Conservation (phyloP, 2,329 filamentous ascomycete species). For the Diplodia corticola region DNA sequence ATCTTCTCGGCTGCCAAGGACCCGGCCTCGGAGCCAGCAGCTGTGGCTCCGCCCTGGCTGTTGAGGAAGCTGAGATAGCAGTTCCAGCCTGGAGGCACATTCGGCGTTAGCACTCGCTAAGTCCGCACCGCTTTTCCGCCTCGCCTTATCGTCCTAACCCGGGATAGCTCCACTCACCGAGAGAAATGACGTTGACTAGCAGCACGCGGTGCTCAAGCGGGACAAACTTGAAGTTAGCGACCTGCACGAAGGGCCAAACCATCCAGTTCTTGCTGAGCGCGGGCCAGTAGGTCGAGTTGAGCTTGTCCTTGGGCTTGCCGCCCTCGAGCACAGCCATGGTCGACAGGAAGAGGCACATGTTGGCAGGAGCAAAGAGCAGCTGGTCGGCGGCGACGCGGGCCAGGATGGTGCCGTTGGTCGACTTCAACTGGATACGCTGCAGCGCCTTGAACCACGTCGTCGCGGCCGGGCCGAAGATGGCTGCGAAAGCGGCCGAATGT, state of each 20-base stretch:
- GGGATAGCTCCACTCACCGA: constrained; percentile 53
- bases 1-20: constrained; percentile 19
- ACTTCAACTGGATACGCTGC: constrained; percentile 62
- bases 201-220: constrained; percentile 81
- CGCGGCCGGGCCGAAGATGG: constrained; percentile 82
- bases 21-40: constrained; percentile 16
- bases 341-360: constrained; percentile 77
- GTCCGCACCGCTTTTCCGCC: constrained; percentile 9
- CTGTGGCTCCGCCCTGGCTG: constrained; percentile 30
- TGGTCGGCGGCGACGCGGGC: constrained; percentile 80
- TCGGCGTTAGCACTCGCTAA: constrained; percentile 11
- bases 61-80: constrained; percentile 45
- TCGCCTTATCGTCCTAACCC: constrained; percentile 2
- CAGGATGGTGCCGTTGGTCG: constrained; percentile 67
- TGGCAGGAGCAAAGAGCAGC: constrained; percentile 76
- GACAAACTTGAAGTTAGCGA: constrained; percentile 83
- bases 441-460: constrained; percentile 86
- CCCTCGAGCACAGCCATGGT: constrained; percentile 85
- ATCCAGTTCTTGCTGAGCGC: constrained; percentile 82
- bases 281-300: constrained; percentile 67
- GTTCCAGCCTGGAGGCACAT: constrained; percentile 42
- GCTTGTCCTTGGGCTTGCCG: constrained; percentile 62
- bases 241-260: constrained; percentile 83
- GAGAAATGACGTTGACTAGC: constrained; percentile 79
- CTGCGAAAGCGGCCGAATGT: constrained; percentile 43